Evolutionary conservation across 805 yeast species (phyloP).

Genomic region (Debaryomyces tyrocola): DNA sequence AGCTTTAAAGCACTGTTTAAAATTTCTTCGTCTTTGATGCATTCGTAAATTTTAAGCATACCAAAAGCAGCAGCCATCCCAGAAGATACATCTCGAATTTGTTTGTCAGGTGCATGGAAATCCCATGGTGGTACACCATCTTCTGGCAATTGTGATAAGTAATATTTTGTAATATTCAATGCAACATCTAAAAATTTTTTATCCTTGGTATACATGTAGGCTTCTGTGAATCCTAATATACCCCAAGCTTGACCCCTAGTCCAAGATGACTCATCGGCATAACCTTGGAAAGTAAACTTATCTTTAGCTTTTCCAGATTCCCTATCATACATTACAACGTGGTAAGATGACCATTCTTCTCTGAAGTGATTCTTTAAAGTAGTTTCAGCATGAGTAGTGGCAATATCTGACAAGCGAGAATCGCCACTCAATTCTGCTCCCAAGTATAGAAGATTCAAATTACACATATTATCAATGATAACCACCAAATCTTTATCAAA

Average conservation of each 20-base stretch:
- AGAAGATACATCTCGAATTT: conserved; percentile 24
- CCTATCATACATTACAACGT: conserved; percentile 22
- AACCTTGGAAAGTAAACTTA: conserved; percentile 27
- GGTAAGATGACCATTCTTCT: conserved; percentile 21
- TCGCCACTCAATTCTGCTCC: conserved; percentile 27
- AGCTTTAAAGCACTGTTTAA: conserved; percentile 15
- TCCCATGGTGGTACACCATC: conserved; percentile 28
- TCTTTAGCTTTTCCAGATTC: conserved; percentile 18
- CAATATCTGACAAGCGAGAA: conserved; percentile 18
- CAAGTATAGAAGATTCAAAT: conserved; percentile 23
- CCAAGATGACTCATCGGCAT: conserved; percentile 24
- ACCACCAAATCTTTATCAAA: conserved; percentile 21
- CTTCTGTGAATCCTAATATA: conserved; percentile 23
- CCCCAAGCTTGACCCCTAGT: conserved; percentile 34
- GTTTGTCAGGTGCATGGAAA: conserved; percentile 23
- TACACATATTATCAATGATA: conserved; percentile 23
- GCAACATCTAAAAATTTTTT: conserved; percentile 24
- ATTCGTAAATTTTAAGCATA: conserved; percentile 19
- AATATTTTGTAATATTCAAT: conserved; percentile 19
- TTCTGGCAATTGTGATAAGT: conserved; percentile 17
- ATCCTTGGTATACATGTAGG: conserved; percentile 23
- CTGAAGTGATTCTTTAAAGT: conserved; percentile 23
- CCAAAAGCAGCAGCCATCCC: conserved; percentile 29
- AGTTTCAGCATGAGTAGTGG: conserved; percentile 29
- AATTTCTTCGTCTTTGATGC: conserved; percentile 10